These are phyloP conservation scores for Chiua virens DNA, from an alignment of 768 basidiomycete genomes.

Conservation along the genomic window DNA sequence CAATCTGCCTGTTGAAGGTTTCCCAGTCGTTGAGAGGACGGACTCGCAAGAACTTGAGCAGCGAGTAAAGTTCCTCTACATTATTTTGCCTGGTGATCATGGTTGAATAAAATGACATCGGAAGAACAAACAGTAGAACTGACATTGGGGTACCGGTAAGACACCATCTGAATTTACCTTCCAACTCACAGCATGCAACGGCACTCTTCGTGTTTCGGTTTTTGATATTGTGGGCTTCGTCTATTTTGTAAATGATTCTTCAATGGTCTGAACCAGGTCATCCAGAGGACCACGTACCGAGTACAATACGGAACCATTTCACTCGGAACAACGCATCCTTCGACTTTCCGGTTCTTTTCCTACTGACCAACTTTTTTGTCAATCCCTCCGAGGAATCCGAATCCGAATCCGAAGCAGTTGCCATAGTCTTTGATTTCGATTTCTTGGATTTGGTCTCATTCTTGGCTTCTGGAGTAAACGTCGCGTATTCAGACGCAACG, in stretches of 20 bases:
- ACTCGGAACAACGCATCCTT: slow-evolving; percentile 73
- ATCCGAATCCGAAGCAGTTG: slow-evolving; percentile 29
- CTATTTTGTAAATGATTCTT: slow-evolving; percentile 35
- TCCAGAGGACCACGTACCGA: slow-evolving; percentile 50
- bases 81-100: slow-evolving; percentile 69
- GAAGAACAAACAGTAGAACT: slow-evolving; percentile 6
- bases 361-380: slow-evolving; percentile 38
- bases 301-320: slow-evolving; percentile 82
- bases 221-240: slow-evolving; percentile 95
- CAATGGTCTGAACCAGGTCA: neutral
- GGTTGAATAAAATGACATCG: neutral
- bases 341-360: slow-evolving; percentile 44
- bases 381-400: slow-evolving; percentile 42
- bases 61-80: slow-evolving; percentile 85
- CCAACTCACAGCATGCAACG: slow-evolving; percentile 74
- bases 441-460: slow-evolving; percentile 55
- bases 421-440: slow-evolving; percentile 32
- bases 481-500: slow-evolving; percentile 74
- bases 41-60: slow-evolving; percentile 86
- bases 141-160: slow-evolving; percentile 83
- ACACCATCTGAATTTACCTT: slow-evolving; percentile 83
- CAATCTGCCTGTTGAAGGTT: slow-evolving; percentile 77
- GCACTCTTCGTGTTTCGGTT: slow-evolving; percentile 78
- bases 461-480: slow-evolving; percentile 49
- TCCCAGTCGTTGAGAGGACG: slow-evolving; percentile 79